phyloP scores from a whole-genome alignment of 164 flowering plant genomes.

The Vitis rupestris region DNA sequence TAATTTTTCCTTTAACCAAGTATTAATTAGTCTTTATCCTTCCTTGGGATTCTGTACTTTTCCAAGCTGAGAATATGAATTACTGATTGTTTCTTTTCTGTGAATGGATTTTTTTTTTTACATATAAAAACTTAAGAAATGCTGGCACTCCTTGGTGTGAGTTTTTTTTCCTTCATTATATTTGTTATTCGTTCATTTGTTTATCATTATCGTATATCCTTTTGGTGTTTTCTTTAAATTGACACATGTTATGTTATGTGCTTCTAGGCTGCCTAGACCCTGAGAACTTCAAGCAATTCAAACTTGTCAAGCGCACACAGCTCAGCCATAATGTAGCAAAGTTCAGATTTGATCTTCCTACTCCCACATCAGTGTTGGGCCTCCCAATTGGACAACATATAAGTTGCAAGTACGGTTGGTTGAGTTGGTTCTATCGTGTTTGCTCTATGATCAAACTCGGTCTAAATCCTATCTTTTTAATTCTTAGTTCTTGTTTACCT shows the following conservation, averaged over 20 bases:
- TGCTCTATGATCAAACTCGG: background rate
- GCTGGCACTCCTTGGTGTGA: too few species aligned
- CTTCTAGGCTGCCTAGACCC: conserved; percentile 72
- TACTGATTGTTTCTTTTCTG: too few species aligned
- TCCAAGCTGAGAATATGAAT: too few species aligned
- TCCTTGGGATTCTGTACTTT: too few species aligned
- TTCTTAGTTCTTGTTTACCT: background rate
- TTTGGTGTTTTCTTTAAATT: background rate
- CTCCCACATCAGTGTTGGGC: conserved; percentile 83
- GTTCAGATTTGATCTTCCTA: conserved; percentile 81
- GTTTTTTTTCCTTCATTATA: too few species aligned
- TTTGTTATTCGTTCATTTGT: background rate
- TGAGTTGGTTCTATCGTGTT: background rate
- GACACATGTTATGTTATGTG: background rate
- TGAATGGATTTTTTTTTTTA: too few species aligned
- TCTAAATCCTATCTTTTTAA: background rate
- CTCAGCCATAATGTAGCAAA: conserved; percentile 97
- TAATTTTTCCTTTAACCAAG: too few species aligned
- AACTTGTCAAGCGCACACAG: conserved; percentile 75
- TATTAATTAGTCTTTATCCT: too few species aligned
- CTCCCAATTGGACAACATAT: conserved; percentile 98
- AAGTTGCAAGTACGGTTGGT: conserved; percentile 70
- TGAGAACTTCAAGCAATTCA: conserved; percentile 77
- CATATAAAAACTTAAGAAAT: too few species aligned
- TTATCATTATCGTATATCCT: background rate